phyloP scores from a whole-genome alignment of 148 eudicot genomes.

The Heliosperma pusillum region DNA sequence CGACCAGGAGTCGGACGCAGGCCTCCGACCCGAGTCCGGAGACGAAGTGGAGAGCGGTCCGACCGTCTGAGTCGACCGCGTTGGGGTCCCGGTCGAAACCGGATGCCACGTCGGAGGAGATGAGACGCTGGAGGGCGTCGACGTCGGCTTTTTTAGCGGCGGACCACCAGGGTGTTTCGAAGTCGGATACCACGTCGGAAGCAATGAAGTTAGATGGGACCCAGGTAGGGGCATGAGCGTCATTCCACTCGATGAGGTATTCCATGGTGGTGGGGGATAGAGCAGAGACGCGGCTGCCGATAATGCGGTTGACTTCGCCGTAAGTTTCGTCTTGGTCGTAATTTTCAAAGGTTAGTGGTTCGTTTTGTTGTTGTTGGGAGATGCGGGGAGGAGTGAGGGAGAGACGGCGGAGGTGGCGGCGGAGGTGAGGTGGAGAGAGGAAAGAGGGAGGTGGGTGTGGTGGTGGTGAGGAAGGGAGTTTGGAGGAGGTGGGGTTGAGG shows the following conservation, averaged over 20 bases:
- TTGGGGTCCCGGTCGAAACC: slow-evolving; percentile 47
- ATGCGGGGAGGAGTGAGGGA: slow-evolving; percentile 35
- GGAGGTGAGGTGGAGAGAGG: slow-evolving; percentile 15
- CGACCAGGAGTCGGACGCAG: slow-evolving; percentile 47
- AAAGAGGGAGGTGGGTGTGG: slow-evolving; percentile 18
- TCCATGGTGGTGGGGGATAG: slow-evolving; percentile 54
- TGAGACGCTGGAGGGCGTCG: slow-evolving; percentile 33
- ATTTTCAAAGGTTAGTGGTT: slow-evolving; percentile 22
- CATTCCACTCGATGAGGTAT: slow-evolving; percentile 87
- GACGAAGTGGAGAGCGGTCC: slow-evolving; percentile 77
- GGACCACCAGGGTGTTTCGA: slow-evolving; percentile 89
- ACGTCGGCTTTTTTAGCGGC: slow-evolving; percentile 86
- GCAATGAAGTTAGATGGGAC: slow-evolving; percentile 74
- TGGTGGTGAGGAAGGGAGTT: slow-evolving; percentile 10
- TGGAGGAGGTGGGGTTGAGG: slow-evolving; percentile 36
- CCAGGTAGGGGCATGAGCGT: slow-evolving; percentile 87
- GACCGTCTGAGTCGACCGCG: slow-evolving; percentile 78
- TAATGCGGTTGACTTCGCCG: slow-evolving; percentile 71
- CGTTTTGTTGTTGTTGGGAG: slow-evolving; percentile 5
- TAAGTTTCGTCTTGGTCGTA: slow-evolving; percentile 69
- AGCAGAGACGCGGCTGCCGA: slow-evolving; percentile 66
- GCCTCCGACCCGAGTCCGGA: slow-evolving; percentile 77
- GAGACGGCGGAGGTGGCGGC: slow-evolving; percentile 19
- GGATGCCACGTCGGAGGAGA: slow-evolving; percentile 23
- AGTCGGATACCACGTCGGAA: slow-evolving; percentile 71